These are phyloP conservation scores for Candida smagusa DNA, from an alignment of 1,139 yeast genomes.

Conservation along the genomic window DNA sequence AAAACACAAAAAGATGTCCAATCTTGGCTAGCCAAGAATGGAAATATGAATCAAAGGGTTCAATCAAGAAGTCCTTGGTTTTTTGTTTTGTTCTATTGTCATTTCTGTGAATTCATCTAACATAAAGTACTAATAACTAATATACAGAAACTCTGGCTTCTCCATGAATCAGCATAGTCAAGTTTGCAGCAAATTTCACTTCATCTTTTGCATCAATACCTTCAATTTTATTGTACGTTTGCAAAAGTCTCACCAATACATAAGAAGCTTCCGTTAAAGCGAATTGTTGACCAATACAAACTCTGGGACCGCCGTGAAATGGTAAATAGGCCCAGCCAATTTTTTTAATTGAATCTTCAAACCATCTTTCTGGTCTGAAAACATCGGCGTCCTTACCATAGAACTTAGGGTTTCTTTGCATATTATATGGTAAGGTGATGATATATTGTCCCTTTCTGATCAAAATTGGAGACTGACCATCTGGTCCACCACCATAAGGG, in stretches of 20 bases:
- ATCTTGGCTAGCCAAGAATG: too few species aligned
- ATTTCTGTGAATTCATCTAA: too few species aligned
- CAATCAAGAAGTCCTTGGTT: too few species aligned
- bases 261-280: constrained; percentile 56
- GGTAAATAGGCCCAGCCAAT: constrained; percentile 54
- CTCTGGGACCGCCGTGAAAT: constrained; percentile 60
- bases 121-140: too few species aligned
- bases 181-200: too few species aligned
- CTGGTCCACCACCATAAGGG: constrained; percentile 52
- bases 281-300: constrained; percentile 58
- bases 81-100: too few species aligned
- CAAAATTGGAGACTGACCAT: constrained; percentile 39
- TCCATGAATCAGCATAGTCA: constrained; percentile 19
- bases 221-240: constrained; percentile 5
- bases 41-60: too few species aligned
- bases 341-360: constrained; percentile 14
- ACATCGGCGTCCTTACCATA: constrained; percentile 20
- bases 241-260: constrained; percentile 36
- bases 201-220: too few species aligned
- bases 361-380: constrained; percentile 24
- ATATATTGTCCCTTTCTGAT: constrained; percentile 42
- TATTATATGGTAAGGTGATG: too few species aligned
- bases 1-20: too few species aligned
- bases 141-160: constrained; percentile 4
- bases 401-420: constrained; percentile 4